Base-by-base conservation (phyloP, 345 rosid species). In the Heritiera fomes region DNA sequence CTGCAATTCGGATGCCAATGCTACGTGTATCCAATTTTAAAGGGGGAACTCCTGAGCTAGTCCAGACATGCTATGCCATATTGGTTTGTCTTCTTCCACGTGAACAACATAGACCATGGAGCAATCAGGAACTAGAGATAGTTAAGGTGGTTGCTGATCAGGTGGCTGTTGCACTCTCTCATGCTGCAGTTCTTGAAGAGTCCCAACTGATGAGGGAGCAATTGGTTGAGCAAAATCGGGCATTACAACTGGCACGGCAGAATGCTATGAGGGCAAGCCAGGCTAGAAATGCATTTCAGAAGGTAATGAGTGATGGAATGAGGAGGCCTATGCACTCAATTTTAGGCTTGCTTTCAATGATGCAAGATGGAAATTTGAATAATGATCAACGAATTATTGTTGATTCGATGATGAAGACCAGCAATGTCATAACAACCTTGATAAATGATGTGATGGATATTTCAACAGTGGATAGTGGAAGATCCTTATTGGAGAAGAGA, bases 1-100 rank as follows among this genome's bases (percentile, higher is more conserved):
- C 97, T 76, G 98, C 97, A 15, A 96, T 96, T 67, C 81, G 98
- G 73, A 91, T 96, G 99, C 99, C 99, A 47, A 94, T 96, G 95
- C 97, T 96, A 78, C 90, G 82, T 45, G 97, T 88, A 75, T 88
- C 89, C 43, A 90, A 94, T 87, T 94, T 90, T 72, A 94, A 92
- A 81, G 95, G 95, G 17, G 98, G 98, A 60, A 93, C 98, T 12
- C 98, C 98, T 0, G 98, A 95, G 78, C 84, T 84, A 17, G 78
- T 86, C 17, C 88, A 84, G 83, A 87, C 93, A 12, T 89, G 90
- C 81, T 96, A 92, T 78, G 97, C 98, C 2, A 85, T 96, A 53
- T 82, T 96, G 76, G 99, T 94, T 1, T 85, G 94, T 75, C 95
- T 96, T 74, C 92, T 96, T 75, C 97, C 99, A 0, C 86, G 86